Conservation (phyloP, 257 asterid species). For the Gynochthodes officinalis region DNA sequence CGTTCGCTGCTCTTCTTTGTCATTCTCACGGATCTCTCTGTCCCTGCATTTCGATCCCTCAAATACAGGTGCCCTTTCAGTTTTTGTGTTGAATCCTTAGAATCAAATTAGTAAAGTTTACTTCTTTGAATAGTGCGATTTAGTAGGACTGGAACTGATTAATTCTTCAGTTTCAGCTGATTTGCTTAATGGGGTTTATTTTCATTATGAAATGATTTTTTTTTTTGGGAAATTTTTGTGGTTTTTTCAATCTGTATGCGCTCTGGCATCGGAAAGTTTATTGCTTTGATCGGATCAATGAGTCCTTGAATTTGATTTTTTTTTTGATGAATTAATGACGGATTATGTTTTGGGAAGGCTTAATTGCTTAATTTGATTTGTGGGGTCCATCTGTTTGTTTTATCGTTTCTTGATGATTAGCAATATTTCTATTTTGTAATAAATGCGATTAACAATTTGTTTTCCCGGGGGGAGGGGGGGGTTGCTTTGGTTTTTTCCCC, state of each 20-base stretch:
- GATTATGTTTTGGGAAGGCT: neutral
- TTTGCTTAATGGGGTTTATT: constrained; percentile 1
- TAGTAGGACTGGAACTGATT: constrained; percentile 4
- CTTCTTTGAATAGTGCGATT: neutral
- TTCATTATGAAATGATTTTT: neutral
- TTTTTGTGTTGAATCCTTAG: neutral
- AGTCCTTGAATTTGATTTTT: neutral
- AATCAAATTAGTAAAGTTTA: neutral
- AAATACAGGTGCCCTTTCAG: constrained; percentile 11
- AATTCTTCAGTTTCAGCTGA: constrained; percentile 2
- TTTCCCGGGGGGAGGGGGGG: too few species aligned
- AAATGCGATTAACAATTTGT: neutral
- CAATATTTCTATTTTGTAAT: neutral
- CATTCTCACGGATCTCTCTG: constrained; percentile 15
- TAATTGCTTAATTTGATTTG: constrained; percentile 8
- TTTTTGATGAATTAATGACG: neutral
- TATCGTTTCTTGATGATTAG: neutral
- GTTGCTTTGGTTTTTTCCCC: neutral
- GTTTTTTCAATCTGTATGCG: neutral
- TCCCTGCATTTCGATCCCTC: constrained; percentile 2
- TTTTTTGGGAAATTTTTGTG: neutral
- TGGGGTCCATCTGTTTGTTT: neutral
- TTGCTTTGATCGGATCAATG: constrained; percentile 18
- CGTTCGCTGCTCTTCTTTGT: neutral
- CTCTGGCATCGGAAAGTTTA: constrained; percentile 8